Conservation (phyloP, 208 protist species). For the Wallacemonas collosoma region DNA sequence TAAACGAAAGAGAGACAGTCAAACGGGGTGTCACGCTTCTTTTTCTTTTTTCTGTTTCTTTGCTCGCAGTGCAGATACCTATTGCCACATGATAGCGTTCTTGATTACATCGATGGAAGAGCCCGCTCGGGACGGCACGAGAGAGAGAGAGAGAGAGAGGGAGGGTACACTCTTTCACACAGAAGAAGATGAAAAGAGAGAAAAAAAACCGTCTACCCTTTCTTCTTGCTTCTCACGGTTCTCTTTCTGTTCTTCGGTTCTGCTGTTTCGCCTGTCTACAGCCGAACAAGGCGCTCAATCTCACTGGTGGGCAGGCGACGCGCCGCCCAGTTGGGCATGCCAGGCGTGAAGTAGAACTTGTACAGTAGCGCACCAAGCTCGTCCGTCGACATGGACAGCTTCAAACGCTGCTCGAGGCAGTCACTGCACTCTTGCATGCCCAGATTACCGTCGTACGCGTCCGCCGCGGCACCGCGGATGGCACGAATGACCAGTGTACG, state of each 20-base stretch:
- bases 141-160: too few relatives aligned
- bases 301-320: conserved; percentile 70
- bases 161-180: too few relatives aligned
- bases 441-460: conserved; percentile 78
- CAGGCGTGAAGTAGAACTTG: conserved; percentile 77
- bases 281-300: conserved; percentile 54
- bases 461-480: conserved; percentile 53
- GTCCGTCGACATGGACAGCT: conserved; percentile 63
- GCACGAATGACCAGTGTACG: conserved; percentile 76
- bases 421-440: conserved; percentile 74
- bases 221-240: not conserved
- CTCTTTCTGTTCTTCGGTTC: conserved; percentile 5
- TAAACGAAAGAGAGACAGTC: too few relatives aligned
- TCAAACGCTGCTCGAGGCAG: conserved; percentile 55
- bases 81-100: conserved; percentile 1
- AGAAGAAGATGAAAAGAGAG: too few relatives aligned
- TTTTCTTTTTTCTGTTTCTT: not conserved
- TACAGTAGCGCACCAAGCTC: conserved; percentile 81
- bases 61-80: not conserved
- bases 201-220: not conserved
- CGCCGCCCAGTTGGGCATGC: conserved; percentile 60
- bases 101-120: conserved; percentile 6
- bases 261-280: conserved; percentile 41
- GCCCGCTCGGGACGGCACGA: not conserved
- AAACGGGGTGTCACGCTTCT: conserved; percentile 1